A percentile compares a stretch with the other conserved stretches of the same genome.
These are phyloP conservation scores for Grigorovia yakushimaensis DNA, from an alignment of 805 yeast genomes.

Conservation along the genomic window DNA sequence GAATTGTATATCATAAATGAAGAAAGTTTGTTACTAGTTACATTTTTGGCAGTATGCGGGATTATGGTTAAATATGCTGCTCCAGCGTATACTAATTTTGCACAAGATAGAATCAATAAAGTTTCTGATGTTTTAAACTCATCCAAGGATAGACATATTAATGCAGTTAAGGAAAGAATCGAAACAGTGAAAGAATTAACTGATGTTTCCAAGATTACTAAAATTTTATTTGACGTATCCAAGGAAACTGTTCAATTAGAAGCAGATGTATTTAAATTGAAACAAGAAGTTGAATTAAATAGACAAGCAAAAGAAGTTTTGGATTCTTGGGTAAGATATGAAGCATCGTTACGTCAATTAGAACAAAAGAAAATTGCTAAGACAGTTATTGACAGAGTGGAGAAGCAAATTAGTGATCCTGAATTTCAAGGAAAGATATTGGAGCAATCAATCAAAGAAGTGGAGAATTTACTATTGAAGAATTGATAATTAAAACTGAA, in stretches of 20 bases:
- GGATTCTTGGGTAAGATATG: slow-evolving; percentile 99
- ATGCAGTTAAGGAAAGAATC: slow-evolving; percentile 89
- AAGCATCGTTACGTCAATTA: slow-evolving; percentile 88
- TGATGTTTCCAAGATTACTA: slow-evolving; percentile 86
- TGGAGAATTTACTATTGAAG: slow-evolving; percentile 70
- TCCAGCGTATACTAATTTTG: slow-evolving; percentile 92
- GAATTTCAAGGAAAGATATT: slow-evolving; percentile 91
- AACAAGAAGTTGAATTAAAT: slow-evolving; percentile 83
- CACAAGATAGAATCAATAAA: slow-evolving; percentile 73
- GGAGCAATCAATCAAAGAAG: slow-evolving; percentile 83
- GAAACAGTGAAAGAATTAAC: slow-evolving; percentile 77
- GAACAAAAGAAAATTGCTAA: slow-evolving; percentile 90
- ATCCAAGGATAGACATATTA: slow-evolving; percentile 83
- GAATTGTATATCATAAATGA: slow-evolving; percentile 89
- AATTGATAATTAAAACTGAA: no score
- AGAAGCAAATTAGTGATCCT: slow-evolving; percentile 72
- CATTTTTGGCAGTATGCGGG: slow-evolving; percentile 69
- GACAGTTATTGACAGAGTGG: slow-evolving; percentile 79
- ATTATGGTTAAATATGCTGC: slow-evolving; percentile 80
- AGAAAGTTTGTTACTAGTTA: slow-evolving; percentile 76
- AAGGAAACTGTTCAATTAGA: slow-evolving; percentile 95
- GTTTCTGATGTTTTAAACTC: slow-evolving; percentile 74
- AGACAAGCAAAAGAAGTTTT: slow-evolving; percentile 87
- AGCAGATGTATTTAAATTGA: slow-evolving; percentile 86
- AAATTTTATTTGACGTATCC: slow-evolving; percentile 84